Base-by-base conservation (phyloP, 495 filamentous ascomycete genomes). In the Chaetomium tenue region DNA sequence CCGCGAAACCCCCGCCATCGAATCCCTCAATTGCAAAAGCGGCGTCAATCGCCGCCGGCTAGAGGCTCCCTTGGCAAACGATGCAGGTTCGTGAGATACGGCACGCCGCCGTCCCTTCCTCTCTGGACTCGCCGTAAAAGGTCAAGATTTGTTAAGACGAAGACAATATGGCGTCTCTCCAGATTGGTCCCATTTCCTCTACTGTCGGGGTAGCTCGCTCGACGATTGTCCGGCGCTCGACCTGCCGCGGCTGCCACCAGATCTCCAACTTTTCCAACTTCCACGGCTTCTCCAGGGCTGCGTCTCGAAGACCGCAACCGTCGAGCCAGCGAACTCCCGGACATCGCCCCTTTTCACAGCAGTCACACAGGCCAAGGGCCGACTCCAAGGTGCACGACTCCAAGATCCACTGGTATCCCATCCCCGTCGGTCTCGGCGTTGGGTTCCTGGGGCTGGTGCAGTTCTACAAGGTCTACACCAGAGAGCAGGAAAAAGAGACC, bases 391-490 rank as follows among this genome's bases (percentile, higher is more conserved):
- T 85, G 84, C 55, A 71, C 60, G 71, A 88, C 64, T 95, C 90
- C 33, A 94, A 88, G 69, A 84, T 96, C 57, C 85, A 90, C 82
- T 98, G 94, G 94, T 89, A 93, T 77, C 91, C 91, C n/a, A 98
- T 98, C 71, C 95, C 94, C 23, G 85, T 96, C 42, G 91, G 88
- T 11, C 81, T 98, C 6, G 94, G 94, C 50, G 89, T 98, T 66
- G 91, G 84, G 46, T 91, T 97, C 53, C 80, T 98, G 13, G 95
- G 93, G 5, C 76, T 91, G 18, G 80, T 89, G 30, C 92, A 97
- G 65, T 87, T 97, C 71, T 94, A 96, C 77, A 90, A 88, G 73
- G 78, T 87, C 61, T 83, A 81, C 79, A 73, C 83, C 72, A 65
- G 87, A 68, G 76, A 89, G 76, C 77, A 83, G 73, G 77, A 80